Conservation (phyloP, 176 grass and related monocot species). For the Eragrostis nindensis region DNA sequence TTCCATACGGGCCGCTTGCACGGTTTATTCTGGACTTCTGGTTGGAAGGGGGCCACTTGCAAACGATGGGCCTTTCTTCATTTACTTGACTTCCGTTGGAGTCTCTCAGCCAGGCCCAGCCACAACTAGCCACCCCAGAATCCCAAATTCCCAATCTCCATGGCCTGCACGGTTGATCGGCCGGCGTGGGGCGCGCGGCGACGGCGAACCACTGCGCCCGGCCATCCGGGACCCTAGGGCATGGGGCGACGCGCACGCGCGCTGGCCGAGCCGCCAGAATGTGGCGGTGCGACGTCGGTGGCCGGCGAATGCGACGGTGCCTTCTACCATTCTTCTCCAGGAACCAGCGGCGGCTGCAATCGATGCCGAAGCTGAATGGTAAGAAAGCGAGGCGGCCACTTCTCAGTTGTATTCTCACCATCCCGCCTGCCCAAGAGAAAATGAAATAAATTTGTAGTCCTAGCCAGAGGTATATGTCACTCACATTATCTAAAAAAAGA, state of each 20-base stretch:
- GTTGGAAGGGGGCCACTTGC: too few species aligned
- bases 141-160: background rate
- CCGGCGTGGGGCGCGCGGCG: background rate
- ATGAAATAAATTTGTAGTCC: background rate
- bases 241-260: background rate
- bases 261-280: background rate
- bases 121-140: background rate
- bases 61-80: too few species aligned
- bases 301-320: background rate
- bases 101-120: background rate
- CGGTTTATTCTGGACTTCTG: too few species aligned
- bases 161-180: background rate
- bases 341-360: background rate
- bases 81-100: background rate
- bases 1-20: background rate
- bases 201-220: background rate
- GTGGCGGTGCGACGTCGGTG: background rate
- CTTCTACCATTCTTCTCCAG: background rate
- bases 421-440: background rate
- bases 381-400: background rate
- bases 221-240: background rate
- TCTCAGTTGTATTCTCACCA: background rate
- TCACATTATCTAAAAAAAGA: too few species aligned
- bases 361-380: slow-evolving; percentile 1
- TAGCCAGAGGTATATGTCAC: too few species aligned